Evolutionary conservation across 1,284 basidiomycete genomes (phyloP).

Genomic region (Vanrija sp.): DNA sequence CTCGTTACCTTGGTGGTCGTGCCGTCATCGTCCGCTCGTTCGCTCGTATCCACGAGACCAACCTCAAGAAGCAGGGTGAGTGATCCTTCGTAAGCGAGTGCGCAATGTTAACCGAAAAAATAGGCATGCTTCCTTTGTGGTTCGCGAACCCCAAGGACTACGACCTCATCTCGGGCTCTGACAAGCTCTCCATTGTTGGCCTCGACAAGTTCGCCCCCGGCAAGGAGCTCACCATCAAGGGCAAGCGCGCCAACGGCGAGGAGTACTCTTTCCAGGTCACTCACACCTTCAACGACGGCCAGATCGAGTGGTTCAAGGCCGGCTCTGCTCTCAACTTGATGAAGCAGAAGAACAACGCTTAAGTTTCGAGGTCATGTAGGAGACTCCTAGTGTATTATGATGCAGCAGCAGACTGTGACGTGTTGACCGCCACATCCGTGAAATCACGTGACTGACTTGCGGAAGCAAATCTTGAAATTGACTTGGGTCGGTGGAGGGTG

Average conservation of each 20-base stretch:
- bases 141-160: constrained; percentile 86
- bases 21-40: constrained; percentile 94
- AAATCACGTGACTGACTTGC: too few relatives aligned
- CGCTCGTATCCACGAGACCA: constrained; percentile 81
- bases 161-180: constrained; percentile 76
- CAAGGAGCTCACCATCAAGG: constrained; percentile 74
- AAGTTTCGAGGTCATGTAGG: too few relatives aligned
- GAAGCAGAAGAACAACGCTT: background rate
- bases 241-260: constrained; percentile 77
- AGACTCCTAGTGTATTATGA: too few relatives aligned
- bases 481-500: too few relatives aligned
- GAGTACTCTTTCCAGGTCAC: constrained; percentile 55
- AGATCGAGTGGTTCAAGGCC: constrained; percentile 87
- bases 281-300: constrained; percentile 57
- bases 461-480: too few relatives aligned
- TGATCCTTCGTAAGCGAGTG: too few relatives aligned
- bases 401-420: too few relatives aligned
- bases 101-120: too few relatives aligned
- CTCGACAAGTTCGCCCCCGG: constrained; percentile 79
- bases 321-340: constrained; percentile 15
- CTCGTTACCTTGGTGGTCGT: constrained; percentile 90
- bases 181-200: constrained; percentile 79
- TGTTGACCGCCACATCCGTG: too few relatives aligned
- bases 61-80: background rate
- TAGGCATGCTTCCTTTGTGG: constrained; percentile 56